These are phyloP conservation scores for Trichoderma atroviride DNA, from an alignment of 2,329 filamentous ascomycete genomes.

Conservation along the genomic window DNA sequence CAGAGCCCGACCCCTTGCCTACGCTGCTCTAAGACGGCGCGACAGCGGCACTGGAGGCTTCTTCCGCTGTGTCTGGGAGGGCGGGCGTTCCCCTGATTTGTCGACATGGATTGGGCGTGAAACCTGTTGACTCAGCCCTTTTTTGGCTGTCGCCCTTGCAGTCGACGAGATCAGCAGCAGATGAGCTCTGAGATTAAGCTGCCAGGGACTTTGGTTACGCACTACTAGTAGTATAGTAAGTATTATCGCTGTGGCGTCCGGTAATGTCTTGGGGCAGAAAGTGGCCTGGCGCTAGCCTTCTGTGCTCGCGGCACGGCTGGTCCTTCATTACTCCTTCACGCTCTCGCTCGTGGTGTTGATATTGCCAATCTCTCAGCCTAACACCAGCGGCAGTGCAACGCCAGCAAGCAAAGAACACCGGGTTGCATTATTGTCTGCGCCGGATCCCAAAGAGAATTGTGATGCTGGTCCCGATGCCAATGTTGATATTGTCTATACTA, in stretches of 20 bases:
- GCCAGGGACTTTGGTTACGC: background rate
- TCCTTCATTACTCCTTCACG: background rate
- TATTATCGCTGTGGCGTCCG: background rate
- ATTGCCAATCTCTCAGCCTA: slow-evolving; percentile 4
- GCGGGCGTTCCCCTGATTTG: slow-evolving; percentile 14
- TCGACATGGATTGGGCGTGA: background rate
- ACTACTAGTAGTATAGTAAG: too few species aligned
- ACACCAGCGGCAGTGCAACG: background rate
- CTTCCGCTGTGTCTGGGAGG: slow-evolving; percentile 6
- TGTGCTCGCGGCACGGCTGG: background rate
- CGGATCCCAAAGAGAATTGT: background rate
- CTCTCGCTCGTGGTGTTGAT: background rate
- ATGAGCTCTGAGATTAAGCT: slow-evolving; percentile 10
- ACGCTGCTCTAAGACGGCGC: slow-evolving; percentile 3
- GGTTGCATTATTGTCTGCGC: background rate
- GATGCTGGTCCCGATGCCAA: background rate
- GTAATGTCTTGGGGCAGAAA: slow-evolving; percentile 5
- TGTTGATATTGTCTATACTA: background rate
- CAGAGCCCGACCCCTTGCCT: background rate
- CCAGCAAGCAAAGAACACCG: background rate
- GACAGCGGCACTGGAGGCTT: background rate
- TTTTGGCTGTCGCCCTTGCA: background rate
- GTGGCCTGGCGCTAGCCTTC: background rate
- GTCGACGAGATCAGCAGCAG: background rate
- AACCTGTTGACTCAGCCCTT: slow-evolving; percentile 2